phyloP scores from a whole-genome alignment of 495 filamentous ascomycete species.

The Annulohypoxylon stygium region DNA sequence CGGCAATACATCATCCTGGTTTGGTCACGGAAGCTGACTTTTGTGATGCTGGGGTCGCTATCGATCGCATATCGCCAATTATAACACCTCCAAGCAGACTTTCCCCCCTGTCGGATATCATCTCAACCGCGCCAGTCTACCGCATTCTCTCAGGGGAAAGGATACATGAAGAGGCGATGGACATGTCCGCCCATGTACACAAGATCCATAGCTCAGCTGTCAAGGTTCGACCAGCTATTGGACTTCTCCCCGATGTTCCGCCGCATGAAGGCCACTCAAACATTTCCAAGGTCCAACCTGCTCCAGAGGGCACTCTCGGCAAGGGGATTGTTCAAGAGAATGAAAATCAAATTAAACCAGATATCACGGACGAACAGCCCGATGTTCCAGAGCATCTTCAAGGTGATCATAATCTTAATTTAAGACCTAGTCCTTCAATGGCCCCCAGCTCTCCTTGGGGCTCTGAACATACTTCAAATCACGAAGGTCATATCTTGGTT shows the following conservation, averaged over 20 bases:
- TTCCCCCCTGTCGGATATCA: slow-evolving; percentile 6
- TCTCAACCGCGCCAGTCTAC: slow-evolving; percentile 42
- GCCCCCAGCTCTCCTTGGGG: slow-evolving; percentile 19
- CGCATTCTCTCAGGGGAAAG: slow-evolving; percentile 50
- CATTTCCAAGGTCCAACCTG: slow-evolving; percentile 36
- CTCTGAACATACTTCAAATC: slow-evolving; percentile 14
- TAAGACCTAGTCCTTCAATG: slow-evolving; percentile 22
- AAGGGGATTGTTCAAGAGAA: slow-evolving; percentile 22
- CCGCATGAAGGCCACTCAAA: slow-evolving; percentile 29
- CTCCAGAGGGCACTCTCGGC: not conserved
- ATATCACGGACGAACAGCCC: slow-evolving; percentile 3
- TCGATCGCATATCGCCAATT: slow-evolving; percentile 35
- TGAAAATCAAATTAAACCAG: not conserved
- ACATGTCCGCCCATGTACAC: slow-evolving; percentile 51
- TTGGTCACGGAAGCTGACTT: slow-evolving; percentile 27
- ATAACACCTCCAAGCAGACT: slow-evolving; percentile 31
- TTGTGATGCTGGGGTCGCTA: slow-evolving; percentile 35
- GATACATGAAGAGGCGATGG: slow-evolving; percentile 46
- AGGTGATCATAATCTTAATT: slow-evolving; percentile 27
- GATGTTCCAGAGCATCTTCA: slow-evolving; percentile 33
- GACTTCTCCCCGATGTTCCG: slow-evolving; percentile 11
- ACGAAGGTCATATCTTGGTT: slow-evolving; percentile 37
- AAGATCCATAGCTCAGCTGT: slow-evolving; percentile 46
- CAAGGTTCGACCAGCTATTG: slow-evolving; percentile 53
- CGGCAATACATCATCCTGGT: slow-evolving; percentile 29